Evolutionary conservation across 2,329 filamentous ascomycete genomes (phyloP), one percentile per base, ranked within the genome.

Genomic region (Neurospora sp.): DNA sequence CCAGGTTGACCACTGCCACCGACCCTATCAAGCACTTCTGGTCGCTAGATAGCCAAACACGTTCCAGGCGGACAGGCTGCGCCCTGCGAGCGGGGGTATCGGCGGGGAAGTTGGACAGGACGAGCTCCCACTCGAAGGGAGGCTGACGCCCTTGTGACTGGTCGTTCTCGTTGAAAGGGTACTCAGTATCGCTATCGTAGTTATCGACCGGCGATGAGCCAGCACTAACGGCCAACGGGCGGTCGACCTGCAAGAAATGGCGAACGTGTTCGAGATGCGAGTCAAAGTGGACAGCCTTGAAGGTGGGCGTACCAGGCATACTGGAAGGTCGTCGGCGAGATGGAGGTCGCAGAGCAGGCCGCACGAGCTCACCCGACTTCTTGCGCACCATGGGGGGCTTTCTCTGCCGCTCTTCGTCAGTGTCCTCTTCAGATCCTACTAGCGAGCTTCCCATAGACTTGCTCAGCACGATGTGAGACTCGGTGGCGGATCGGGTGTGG

Each of bases 261-360:
- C 96, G 89, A 46, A 98, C 95, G 76, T 98, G 95, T 81, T 98
- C 96, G 46, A 98, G 88, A 77, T 97, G 92, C 36, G 95, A 92
- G 81, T 98, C 96, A 78, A 99, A 99, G 81, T 99, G 96, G n/a
- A 99, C 96, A 12, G 92, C 93, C 80, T 99, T 99, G 78, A 95
- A 98, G 8, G 95, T 96, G 0, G 96, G 96, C 0, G 96, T 99
- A 69, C 96, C 96, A 8, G 96, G 96, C 92, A 98, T 97, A 82
- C 95, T 98, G 3, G 92, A 97, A 0, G 95, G 95, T 70, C 96
- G 88, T 73, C 92, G 87, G 73, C 88, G 87, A n/a, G 91, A 92
- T 12, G 92, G 85, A 46, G 91, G 89, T 67, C 96, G 89, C 68
- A 99, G 86, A 23, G 96, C 96, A 12, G 96, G 96, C 75, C 96